These are phyloP conservation scores for Tuctoria greenei DNA, from an alignment of 176 grass and related monocot genomes.

Conservation along the genomic window DNA sequence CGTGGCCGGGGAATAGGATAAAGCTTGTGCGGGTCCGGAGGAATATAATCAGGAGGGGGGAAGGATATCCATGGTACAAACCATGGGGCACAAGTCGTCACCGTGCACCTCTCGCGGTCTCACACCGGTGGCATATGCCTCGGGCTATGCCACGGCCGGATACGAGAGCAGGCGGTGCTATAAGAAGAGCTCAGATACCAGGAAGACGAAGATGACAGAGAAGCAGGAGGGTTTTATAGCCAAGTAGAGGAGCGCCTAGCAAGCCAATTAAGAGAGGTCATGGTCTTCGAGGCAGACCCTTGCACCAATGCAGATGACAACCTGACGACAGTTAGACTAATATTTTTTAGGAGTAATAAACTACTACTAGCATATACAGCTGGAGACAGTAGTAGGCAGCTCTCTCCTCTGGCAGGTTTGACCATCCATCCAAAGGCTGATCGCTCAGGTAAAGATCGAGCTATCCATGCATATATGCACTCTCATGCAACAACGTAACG, in stretches of 20 bases:
- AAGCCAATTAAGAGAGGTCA: not conserved
- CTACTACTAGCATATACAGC: not conserved
- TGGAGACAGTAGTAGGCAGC: constrained; percentile 54
- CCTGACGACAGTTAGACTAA: not conserved
- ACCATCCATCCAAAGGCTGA: not conserved
- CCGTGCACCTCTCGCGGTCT: not conserved
- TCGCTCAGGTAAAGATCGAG: not conserved
- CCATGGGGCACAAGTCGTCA: constrained; percentile 14
- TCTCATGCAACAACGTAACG: no score
- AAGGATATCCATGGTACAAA: constrained; percentile 73
- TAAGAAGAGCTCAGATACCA: not conserved
- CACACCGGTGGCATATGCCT: not conserved
- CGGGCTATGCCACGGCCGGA: not conserved
- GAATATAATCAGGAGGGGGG: not conserved
- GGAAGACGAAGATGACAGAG: not conserved
- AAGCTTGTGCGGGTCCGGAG: constrained; percentile 12
- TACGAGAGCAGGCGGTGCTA: not conserved
- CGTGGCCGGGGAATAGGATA: constrained; percentile 38
- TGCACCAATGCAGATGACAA: no score
- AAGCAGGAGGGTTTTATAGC: not conserved
- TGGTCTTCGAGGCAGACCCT: no score
- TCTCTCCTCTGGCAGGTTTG: constrained; percentile 60
- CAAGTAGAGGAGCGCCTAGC: not conserved
- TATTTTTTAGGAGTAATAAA: no score
- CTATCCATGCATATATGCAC: not conserved